Evolutionary conservation across 108 stramenopile genomes (phyloP).

Genomic region (Nitzschia putrida): DNA sequence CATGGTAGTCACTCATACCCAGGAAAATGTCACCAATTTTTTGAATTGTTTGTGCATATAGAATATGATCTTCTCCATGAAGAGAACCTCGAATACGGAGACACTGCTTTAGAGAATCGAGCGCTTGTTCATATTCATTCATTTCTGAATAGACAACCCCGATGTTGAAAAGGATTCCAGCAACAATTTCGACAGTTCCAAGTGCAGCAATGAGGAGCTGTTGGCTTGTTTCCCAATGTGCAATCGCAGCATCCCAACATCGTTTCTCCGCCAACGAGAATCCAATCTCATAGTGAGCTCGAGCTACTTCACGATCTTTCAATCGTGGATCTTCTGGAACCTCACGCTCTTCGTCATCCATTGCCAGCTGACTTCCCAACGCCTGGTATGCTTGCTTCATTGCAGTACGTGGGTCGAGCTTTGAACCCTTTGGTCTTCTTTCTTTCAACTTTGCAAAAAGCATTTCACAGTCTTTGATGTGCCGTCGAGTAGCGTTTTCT

Average conservation of each 20-base stretch:
- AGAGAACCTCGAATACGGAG: constrained; percentile 54
- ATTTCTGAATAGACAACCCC: constrained; percentile 62
- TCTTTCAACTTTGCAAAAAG: constrained; percentile 46
- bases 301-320: constrained; percentile 57
- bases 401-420: constrained; percentile 37
- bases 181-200: constrained; percentile 64
- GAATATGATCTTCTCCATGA: constrained; percentile 60
- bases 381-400: constrained; percentile 51
- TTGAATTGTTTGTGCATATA: constrained; percentile 66
- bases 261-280: constrained; percentile 69
- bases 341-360: constrained; percentile 39
- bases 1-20: constrained; percentile 65
- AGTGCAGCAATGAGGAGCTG: constrained; percentile 51
- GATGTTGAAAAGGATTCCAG: constrained; percentile 64
- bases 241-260: constrained; percentile 70
- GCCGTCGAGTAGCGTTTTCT: constrained; percentile 55
- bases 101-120: constrained; percentile 53
- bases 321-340: constrained; percentile 33
- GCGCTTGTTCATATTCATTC: constrained; percentile 60
- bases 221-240: constrained; percentile 68
- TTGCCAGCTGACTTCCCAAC: constrained; percentile 41
- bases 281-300: constrained; percentile 71
- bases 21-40: constrained; percentile 68
- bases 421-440: constrained; percentile 22
- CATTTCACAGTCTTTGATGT: constrained; percentile 68